Percentiles rank a stretch among this genome's conserved stretches.
Conservation (phyloP, 179 eudicot species). For the Pouteria campechiana region DNA sequence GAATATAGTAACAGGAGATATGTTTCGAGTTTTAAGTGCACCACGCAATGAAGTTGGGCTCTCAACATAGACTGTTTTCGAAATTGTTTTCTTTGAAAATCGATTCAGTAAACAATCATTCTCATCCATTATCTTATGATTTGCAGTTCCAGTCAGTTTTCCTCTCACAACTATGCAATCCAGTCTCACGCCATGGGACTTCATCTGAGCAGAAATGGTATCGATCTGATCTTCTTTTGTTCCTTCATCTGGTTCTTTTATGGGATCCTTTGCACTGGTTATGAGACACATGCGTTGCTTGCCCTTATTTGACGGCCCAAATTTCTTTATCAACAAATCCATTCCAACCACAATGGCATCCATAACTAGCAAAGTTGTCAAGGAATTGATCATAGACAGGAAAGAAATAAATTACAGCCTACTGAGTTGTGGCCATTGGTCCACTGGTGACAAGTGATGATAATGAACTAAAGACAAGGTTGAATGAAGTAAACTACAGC, state of each 20-base stretch:
- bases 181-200: slow-evolving; percentile 70
- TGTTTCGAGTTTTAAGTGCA: slow-evolving; percentile 79
- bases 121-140: slow-evolving; percentile 49
- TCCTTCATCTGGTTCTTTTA: slow-evolving; percentile 84
- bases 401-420: too few species aligned
- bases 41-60: slow-evolving; percentile 68
- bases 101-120: slow-evolving; percentile 57
- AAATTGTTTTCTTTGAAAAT: slow-evolving; percentile 47
- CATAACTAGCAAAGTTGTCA: slow-evolving; percentile 59
- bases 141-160: slow-evolving; percentile 22
- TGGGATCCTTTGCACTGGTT: slow-evolving; percentile 56
- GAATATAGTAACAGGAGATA: slow-evolving; percentile 79
- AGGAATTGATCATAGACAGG: too few species aligned
- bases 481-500: too few species aligned
- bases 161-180: slow-evolving; percentile 71
- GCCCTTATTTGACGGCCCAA: slow-evolving; percentile 65
- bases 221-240: slow-evolving; percentile 86
- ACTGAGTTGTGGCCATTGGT: too few species aligned
- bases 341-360: slow-evolving; percentile 97
- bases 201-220: slow-evolving; percentile 77
- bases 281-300: slow-evolving; percentile 86
- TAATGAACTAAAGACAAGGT: too few species aligned
- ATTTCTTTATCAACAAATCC: slow-evolving; percentile 94
- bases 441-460: too few species aligned
- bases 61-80: slow-evolving; percentile 66